A percentile compares a stretch with the other conserved stretches of the same genome.
Conservation (phyloP, 768 basidiomycete genomes). For the Leucocoprinus birnbaumii region DNA sequence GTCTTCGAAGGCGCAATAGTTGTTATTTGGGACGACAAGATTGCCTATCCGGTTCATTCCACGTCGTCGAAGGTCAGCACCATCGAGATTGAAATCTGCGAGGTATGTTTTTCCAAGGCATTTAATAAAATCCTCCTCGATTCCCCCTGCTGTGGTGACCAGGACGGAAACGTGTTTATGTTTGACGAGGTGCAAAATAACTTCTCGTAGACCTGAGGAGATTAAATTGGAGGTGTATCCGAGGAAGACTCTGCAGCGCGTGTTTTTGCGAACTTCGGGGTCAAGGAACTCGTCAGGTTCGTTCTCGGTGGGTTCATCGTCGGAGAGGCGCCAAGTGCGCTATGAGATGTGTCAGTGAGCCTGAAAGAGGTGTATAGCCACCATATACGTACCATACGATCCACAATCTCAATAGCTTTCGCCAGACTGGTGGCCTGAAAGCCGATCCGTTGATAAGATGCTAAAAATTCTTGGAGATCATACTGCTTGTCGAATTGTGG, state of each 20-base stretch:
- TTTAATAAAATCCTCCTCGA: conserved; percentile 99
- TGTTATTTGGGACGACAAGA: conserved; percentile 94
- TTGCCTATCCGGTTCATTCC: conserved; percentile 99
- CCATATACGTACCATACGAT: conserved; percentile 73
- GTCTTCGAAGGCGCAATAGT: conserved; percentile 99
- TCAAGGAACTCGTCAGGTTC: conserved; percentile 66
- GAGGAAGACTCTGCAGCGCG: conserved; percentile 86
- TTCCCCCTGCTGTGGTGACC: conserved; percentile 96
- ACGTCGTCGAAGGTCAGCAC: conserved; percentile 77
- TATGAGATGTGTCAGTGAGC: conserved; percentile 25
- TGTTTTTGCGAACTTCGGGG: conserved; percentile 61
- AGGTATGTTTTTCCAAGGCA: conserved; percentile 97
- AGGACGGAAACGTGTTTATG: conserved; percentile 86
- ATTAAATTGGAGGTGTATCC: conserved; percentile 99
- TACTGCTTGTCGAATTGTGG: conserved; percentile 78
- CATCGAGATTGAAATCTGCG: conserved; percentile 90
- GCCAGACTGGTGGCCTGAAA: conserved; percentile 97
- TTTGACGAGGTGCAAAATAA: conserved; percentile 90
- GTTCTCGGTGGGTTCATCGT: conserved; percentile 71
- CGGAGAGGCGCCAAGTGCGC: conserved; percentile 87
- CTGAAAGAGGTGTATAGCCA: neutral
- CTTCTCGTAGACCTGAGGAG: conserved; percentile 93
- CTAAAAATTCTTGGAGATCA: conserved; percentile 67
- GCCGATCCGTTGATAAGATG: conserved; percentile 85
- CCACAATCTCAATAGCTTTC: conserved; percentile 84